Conservation (phyloP, 2,329 filamentous ascomycete genomes). For the Xylariaceae sp. region DNA sequence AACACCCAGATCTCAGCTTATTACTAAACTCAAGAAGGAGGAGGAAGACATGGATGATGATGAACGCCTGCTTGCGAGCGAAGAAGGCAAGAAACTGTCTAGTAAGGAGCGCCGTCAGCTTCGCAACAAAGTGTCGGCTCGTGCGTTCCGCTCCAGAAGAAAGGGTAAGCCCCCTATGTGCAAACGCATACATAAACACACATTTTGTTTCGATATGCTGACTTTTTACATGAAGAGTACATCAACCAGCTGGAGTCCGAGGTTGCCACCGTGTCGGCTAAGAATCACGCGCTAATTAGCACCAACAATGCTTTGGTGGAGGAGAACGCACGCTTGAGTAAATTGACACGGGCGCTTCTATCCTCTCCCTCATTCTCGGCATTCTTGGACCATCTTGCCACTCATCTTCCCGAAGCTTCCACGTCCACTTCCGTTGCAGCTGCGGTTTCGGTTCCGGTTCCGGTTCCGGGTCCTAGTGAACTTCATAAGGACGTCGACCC, state of each 20-base stretch:
- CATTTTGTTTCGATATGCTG: slow-evolving; percentile 36
- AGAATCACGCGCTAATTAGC: slow-evolving; percentile 72
- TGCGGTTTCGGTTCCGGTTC: slow-evolving; percentile 39
- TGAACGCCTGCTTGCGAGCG: slow-evolving; percentile 61
- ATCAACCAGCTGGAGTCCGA: slow-evolving; percentile 91
- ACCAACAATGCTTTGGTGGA: slow-evolving; percentile 79
- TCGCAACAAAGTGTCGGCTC: slow-evolving; percentile 97
- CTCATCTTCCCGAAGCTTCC: slow-evolving; percentile 21
- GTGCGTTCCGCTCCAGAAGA: slow-evolving; percentile 93
- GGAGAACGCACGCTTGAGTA: slow-evolving; percentile 75
- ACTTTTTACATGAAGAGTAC: slow-evolving; percentile 67
- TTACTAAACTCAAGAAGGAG: slow-evolving; percentile 73
- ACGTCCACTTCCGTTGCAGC: slow-evolving; percentile 34
- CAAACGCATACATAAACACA: not conserved
- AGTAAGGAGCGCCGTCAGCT: slow-evolving; percentile 95
- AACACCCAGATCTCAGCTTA: slow-evolving; percentile 56
- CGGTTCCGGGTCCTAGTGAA: slow-evolving; percentile 37
- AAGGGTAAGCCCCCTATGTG: slow-evolving; percentile 63
- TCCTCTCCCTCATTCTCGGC: slow-evolving; percentile 76
- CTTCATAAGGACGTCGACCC: slow-evolving; percentile 61
- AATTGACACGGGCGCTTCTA: slow-evolving; percentile 75
- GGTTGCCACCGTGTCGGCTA: slow-evolving; percentile 75
- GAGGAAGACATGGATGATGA: slow-evolving; percentile 99
- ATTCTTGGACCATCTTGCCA: slow-evolving; percentile 62
- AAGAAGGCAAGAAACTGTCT: slow-evolving; percentile 98